These are phyloP conservation scores for Phytopythium montanum DNA, from an alignment of 352 stramenopile species.

Conservation along the genomic window DNA sequence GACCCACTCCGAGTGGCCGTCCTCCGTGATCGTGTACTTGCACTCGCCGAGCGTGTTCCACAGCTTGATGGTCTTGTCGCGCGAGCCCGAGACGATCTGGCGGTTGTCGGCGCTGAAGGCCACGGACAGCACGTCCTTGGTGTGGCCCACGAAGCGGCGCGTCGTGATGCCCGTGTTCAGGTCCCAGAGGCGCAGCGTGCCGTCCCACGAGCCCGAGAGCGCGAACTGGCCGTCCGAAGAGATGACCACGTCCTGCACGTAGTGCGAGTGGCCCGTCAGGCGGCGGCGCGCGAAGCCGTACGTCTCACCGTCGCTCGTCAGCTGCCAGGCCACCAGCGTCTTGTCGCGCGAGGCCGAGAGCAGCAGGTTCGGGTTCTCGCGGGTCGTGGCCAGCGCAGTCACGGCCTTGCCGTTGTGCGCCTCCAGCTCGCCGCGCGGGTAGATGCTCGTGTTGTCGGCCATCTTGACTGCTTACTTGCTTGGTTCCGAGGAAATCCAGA, in stretches of 20 bases:
- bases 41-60: constrained; percentile 99
- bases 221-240: constrained; percentile 99
- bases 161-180: constrained; percentile 99
- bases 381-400: constrained; percentile 96
- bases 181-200: constrained; percentile 99
- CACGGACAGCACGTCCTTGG: constrained; percentile 99
- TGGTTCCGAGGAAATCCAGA: constrained; percentile 23
- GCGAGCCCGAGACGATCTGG: constrained; percentile 99
- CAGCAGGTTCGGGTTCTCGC: constrained; percentile 99
- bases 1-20: constrained; percentile 99
- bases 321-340: constrained; percentile 84
- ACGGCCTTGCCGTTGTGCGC: constrained; percentile 90
- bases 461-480: constrained; percentile 27
- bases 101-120: constrained; percentile 99
- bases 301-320: constrained; percentile 95
- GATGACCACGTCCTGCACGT: constrained; percentile 99
- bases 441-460: constrained; percentile 78
- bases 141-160: constrained; percentile 98
- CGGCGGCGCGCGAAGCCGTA: constrained; percentile 97
- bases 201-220: constrained; percentile 98
- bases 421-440: constrained; percentile 84
- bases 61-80: constrained; percentile 99
- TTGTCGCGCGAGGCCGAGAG: constrained; percentile 98
- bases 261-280: constrained; percentile 99
- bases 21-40: constrained; percentile 98